phyloP scores from a whole-genome alignment of 2,329 filamentous ascomycete genomes.

The Fusarium humuli region DNA sequence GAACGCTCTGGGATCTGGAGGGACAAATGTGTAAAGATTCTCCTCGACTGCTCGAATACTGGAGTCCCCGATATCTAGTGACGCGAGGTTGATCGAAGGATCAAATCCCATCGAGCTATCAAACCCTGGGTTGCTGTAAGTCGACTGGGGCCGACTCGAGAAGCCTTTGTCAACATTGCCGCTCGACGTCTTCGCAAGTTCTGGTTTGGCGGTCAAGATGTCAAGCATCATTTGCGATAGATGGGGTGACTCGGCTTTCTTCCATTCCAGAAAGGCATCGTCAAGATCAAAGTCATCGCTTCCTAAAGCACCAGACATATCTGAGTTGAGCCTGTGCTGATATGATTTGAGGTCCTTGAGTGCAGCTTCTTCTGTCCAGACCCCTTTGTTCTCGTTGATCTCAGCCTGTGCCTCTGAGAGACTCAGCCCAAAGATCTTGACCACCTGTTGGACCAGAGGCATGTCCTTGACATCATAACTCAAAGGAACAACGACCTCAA shows the following conservation, averaged over 20 bases:
- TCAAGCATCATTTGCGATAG: slow-evolving; percentile 94
- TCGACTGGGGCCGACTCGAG: slow-evolving; percentile 61
- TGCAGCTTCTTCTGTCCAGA: slow-evolving; percentile 93
- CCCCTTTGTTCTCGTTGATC: slow-evolving; percentile 81
- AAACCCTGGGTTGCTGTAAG: slow-evolving; percentile 64
- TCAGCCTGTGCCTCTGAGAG: slow-evolving; percentile 86
- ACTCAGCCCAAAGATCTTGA: slow-evolving; percentile 84
- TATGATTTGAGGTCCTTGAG: slow-evolving; percentile 93
- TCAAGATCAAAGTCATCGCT: slow-evolving; percentile 91
- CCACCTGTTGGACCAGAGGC: slow-evolving; percentile 89
- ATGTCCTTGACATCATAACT: slow-evolving; percentile 97
- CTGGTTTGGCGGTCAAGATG: slow-evolving; percentile 86
- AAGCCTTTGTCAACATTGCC: slow-evolving; percentile 68
- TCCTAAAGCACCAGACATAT: slow-evolving; percentile 80
- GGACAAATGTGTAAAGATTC: slow-evolving; percentile 87
- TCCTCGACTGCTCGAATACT: slow-evolving; percentile 68
- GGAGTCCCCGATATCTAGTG: slow-evolving; percentile 71
- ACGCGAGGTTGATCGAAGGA: slow-evolving; percentile 74
- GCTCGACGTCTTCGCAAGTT: slow-evolving; percentile 81
- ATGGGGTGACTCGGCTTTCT: slow-evolving; percentile 86
- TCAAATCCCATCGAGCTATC: slow-evolving; percentile 65
- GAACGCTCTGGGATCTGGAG: slow-evolving; percentile 81
- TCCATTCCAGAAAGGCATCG: slow-evolving; percentile 90
- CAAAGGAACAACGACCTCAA: slow-evolving; percentile 85
- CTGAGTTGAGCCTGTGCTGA: slow-evolving; percentile 86